Conservation (phyloP, 2,329 filamentous ascomycete species). For the Chaetothyriales sp. region DNA sequence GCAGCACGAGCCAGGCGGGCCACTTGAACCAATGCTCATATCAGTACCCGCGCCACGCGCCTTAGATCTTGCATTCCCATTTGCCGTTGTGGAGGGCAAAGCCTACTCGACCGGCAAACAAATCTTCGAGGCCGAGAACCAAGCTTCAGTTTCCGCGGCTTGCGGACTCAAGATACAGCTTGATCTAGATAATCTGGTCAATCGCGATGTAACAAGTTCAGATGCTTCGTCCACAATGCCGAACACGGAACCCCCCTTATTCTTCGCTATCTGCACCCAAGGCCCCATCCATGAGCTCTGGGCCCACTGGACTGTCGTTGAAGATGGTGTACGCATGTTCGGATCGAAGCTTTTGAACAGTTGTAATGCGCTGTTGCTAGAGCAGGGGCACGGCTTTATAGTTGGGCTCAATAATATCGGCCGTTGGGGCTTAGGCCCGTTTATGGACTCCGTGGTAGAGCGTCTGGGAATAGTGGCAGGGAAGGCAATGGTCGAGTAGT, state of each 20-base stretch:
- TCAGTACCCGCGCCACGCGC: too few relatives aligned
- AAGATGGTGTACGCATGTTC: slow-evolving; percentile 5
- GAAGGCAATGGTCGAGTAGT: too few relatives aligned
- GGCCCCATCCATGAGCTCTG: slow-evolving; percentile 17
- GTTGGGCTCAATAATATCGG: slow-evolving; percentile 6
- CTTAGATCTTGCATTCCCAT: slow-evolving; percentile 9
- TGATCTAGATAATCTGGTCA: slow-evolving; percentile 1
- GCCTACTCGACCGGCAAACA: slow-evolving; percentile 11
- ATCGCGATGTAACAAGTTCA: neutral
- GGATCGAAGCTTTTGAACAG: slow-evolving; percentile 5
- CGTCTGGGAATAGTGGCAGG: too few relatives aligned
- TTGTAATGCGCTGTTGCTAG: slow-evolving; percentile 4
- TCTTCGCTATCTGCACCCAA: slow-evolving; percentile 17
- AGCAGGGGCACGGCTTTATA: slow-evolving; percentile 4
- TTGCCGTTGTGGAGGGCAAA: slow-evolving; percentile 13
- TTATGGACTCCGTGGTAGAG: slow-evolving; percentile 11
- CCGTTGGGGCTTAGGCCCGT: slow-evolving; percentile 6
- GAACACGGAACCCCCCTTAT: slow-evolving; percentile 7
- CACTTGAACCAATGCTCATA: too few relatives aligned
- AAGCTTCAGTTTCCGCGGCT: slow-evolving; percentile 11
- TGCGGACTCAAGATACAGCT: slow-evolving; percentile 3
- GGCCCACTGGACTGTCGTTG: slow-evolving; percentile 8
- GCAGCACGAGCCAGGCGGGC: too few relatives aligned
- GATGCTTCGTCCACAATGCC: too few relatives aligned
- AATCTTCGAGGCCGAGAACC: slow-evolving; percentile 13